Percentiles rank a stretch among this genome's conserved stretches.
Conservation (phyloP, 2,329 filamentous ascomycete genomes). For the Aureobasidium vineae region DNA sequence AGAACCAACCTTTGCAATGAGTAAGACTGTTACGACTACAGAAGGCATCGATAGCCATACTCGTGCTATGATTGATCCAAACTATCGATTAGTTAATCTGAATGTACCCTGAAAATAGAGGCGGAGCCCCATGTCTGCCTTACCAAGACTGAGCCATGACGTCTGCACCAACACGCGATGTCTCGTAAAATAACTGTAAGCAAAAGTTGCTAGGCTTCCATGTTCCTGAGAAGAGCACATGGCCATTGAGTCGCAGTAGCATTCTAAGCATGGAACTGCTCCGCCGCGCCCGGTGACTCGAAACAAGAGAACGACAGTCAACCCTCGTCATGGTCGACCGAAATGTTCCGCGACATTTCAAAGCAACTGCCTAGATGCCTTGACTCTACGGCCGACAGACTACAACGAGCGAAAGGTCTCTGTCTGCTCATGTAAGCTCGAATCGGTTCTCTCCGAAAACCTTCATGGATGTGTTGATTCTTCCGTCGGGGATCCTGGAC, state of each 20-base stretch:
- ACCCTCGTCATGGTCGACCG: conserved; percentile 6
- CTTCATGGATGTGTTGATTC: neutral
- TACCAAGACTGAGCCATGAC: conserved; percentile 24
- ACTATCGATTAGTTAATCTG: conserved; percentile 9
- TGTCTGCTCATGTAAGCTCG: conserved; percentile 6
- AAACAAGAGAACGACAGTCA: neutral
- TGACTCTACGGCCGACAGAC: neutral
- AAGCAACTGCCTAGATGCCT: conserved; percentile 23
- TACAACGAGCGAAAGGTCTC: neutral
- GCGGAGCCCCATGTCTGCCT: conserved; percentile 19
- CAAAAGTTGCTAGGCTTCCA: conserved; percentile 20
- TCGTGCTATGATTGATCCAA: conserved; percentile 9
- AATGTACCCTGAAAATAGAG: conserved; percentile 16
- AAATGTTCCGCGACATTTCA: conserved; percentile 1
- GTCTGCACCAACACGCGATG: conserved; percentile 17
- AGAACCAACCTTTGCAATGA: neutral
- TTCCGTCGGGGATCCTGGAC: conserved; percentile 3
- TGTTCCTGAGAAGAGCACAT: conserved; percentile 18
- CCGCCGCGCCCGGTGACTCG: conserved; percentile 18
- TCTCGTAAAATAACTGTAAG: conserved; percentile 19
- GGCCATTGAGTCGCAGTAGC: conserved; percentile 4
- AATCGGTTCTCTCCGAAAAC: neutral
- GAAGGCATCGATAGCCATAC: neutral
- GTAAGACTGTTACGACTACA: conserved; percentile 2
- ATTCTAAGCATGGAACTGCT: neutral